Conservation (phyloP, 2,329 filamentous ascomycete genomes). For the Colletotrichum camelliae region DNA sequence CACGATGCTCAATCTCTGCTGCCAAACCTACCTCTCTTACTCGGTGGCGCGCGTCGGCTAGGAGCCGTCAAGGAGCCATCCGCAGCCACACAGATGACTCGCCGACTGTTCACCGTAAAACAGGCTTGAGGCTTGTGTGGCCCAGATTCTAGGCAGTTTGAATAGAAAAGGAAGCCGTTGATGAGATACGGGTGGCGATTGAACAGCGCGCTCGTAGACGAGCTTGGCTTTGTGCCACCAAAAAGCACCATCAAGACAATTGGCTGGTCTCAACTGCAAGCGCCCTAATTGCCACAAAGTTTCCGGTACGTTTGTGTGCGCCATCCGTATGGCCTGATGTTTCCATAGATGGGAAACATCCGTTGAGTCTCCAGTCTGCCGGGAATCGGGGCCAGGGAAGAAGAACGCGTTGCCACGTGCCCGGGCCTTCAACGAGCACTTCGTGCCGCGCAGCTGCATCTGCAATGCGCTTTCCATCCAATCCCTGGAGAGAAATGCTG, state of each 20-base stretch:
- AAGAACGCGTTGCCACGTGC: slow-evolving; percentile 8
- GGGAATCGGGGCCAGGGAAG: background rate
- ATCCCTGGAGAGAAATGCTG: background rate
- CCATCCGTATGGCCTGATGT: slow-evolving; percentile 11
- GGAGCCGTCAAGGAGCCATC: background rate
- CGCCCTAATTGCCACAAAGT: background rate
- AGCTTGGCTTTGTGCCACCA: background rate
- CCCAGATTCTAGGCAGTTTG: background rate
- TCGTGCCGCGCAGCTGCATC: background rate
- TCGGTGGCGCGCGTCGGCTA: background rate
- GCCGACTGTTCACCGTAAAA: slow-evolving; percentile 4
- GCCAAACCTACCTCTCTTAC: background rate
- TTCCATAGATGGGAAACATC: background rate
- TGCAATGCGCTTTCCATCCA: background rate
- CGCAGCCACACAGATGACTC: slow-evolving; percentile 1
- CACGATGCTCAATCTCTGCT: background rate
- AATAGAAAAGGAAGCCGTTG: background rate
- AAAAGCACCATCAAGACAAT: slow-evolving; percentile 3
- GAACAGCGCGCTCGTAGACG: background rate
- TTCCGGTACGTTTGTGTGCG: background rate
- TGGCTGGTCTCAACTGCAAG: background rate
- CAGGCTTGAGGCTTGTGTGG: background rate
- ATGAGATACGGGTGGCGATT: slow-evolving; percentile 4
- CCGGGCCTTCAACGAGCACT: background rate
- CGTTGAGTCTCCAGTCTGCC: slow-evolving; percentile 3